Base-by-base conservation (phyloP, 1,139 yeast species). In the Protomyces gravidus region DNA sequence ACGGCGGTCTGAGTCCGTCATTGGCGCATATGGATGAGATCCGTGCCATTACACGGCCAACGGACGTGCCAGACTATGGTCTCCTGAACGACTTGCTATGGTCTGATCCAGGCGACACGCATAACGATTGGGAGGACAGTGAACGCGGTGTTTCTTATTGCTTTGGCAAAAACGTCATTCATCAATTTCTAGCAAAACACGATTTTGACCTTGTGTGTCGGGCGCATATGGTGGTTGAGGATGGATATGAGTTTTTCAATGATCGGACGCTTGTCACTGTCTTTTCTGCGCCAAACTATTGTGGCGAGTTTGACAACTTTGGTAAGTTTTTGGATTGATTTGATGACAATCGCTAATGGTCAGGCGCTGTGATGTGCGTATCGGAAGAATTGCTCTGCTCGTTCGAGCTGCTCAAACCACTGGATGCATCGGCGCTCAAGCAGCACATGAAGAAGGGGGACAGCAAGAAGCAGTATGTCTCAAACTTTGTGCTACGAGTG, bases 271-370 rank as follows among this genome's bases (percentile, higher is more conserved):
- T 92, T 64, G 97, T 92, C 3, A 92, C 98, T 0, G 97, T 92
- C 13, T 92, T 92, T 71, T 83, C 89, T 60, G 98, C 98, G 0
- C 97, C 98, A 1, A 92, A 92, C 72, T 92, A 92, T 71, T 92
- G 98, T 74, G 97, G 98, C 42, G 98, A 92, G 72, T 92, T 92
- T 69, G 97, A 92, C 71, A 92, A 92, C 70, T 92, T 97, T 97
- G 98, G 58, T 53, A 46, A 25, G 51, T 23, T 5, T 7, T 1
- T 26, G 15, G 46, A 11, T 48, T 2, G 36, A 6, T 2, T 36
- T 5, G 21, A 45, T 23, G n/a, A n/a, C n/a, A n/a, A 13, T 9
- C 27, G 19, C 27, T 45, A 23, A 26, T 19, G 26, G 25, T 5
- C 39, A 53, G 58, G 97, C 23, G 97, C 97, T 0, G 97, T 92